Conservation (phyloP, 805 yeast genomes). For the Priceomyces medius region DNA sequence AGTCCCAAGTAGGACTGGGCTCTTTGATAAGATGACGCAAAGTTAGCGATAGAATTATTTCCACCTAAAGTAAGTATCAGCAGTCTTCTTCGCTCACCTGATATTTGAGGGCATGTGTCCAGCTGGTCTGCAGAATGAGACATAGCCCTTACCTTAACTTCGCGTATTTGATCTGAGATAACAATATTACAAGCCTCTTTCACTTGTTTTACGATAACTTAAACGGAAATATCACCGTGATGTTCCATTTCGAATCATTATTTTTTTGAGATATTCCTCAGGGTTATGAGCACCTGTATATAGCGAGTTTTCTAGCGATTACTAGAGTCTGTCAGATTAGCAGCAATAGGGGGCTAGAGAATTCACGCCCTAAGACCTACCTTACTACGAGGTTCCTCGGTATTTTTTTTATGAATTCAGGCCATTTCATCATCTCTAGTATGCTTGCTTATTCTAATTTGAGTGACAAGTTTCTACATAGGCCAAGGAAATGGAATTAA, state of each 20-base stretch:
- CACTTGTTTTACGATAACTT: not conserved
- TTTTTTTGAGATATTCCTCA: not conserved
- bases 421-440: too few species aligned
- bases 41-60: constrained; percentile 27
- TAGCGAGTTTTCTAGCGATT: not conserved
- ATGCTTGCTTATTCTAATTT: too few species aligned
- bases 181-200: not conserved
- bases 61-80: constrained; percentile 33
- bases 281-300: not conserved
- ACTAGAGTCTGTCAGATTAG: not conserved
- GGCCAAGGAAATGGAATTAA: too few species aligned
- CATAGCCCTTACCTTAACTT: not conserved
- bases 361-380: not conserved
- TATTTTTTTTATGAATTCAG: too few species aligned
- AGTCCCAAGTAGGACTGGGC: constrained; percentile 32
- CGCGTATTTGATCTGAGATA: not conserved
- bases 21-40: constrained; percentile 39
- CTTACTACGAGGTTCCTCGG: too few species aligned
- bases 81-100: constrained; percentile 22
- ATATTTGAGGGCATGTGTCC: not conserved
- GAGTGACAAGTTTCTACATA: too few species aligned
- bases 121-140: not conserved
- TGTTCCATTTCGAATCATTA: not conserved
- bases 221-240: not conserved
- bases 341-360: not conserved